Conservation (phyloP, 2,329 filamentous ascomycete genomes). For the Ambrosiella xylebori region DNA sequence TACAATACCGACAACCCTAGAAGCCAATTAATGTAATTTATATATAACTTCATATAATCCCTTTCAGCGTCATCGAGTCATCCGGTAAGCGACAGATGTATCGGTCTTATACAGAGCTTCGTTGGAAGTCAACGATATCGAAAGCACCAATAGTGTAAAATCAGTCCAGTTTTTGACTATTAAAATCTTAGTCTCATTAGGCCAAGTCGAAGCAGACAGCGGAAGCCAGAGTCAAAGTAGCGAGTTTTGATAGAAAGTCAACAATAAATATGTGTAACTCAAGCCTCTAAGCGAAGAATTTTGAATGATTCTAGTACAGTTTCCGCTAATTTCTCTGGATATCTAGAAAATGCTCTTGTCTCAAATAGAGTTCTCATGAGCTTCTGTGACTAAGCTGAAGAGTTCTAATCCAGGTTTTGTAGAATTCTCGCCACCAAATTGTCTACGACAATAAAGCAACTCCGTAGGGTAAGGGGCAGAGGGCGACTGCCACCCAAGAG, state of each 20-base stretch:
- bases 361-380: no score
- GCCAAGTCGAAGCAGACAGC: neutral
- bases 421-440: no score
- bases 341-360: no score
- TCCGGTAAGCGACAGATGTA: neutral
- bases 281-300: neutral
- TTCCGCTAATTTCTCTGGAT: neutral
- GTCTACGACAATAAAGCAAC: neutral
- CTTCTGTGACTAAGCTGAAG: no score
- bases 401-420: no score
- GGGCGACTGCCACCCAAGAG: neutral
- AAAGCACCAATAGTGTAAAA: neutral
- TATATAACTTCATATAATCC: neutral
- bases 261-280: no score
- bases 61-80: neutral
- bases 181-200: neutral
- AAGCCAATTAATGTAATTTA: no score
- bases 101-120: neutral
- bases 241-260: neutral
- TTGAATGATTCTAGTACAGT: neutral
- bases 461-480: neutral
- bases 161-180: neutral
- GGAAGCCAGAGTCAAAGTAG: neutral
- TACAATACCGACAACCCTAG: no score
- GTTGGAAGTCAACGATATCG: neutral